Percentiles rank a stretch among this genome's conserved stretches.
Conservation (phyloP, 805 yeast species). For the Metschnikowia kunwiensis region DNA sequence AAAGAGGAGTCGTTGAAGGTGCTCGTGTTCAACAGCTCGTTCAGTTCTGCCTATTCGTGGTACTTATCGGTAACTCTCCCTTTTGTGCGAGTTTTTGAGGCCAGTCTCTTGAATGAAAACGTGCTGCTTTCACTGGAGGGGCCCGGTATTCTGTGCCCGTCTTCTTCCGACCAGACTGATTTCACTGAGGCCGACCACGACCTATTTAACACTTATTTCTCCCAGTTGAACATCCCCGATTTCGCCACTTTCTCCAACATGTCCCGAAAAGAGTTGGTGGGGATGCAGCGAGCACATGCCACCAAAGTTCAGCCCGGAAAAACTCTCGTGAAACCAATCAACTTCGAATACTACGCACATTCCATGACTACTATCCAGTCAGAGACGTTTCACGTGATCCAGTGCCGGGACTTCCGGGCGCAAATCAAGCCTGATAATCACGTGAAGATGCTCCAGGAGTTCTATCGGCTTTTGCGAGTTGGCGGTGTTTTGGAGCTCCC, state of each 20-base stretch:
- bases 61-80: conserved; percentile 35
- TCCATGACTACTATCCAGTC: conserved; percentile 26
- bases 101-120: conserved; percentile 29
- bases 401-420: conserved; percentile 34
- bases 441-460: conserved; percentile 28
- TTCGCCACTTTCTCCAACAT: conserved; percentile 8
- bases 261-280: conserved; percentile 14
- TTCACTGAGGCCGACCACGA: conserved; percentile 10
- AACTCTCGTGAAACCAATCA: conserved; percentile 12
- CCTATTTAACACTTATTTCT: conserved; percentile 10
- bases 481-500: conserved; percentile 39
- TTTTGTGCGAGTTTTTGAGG: conserved; percentile 35
- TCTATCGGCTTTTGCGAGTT: conserved; percentile 32
- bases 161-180: neutral
- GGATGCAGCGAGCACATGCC: conserved; percentile 8
- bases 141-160: neutral
- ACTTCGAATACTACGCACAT: conserved; percentile 17
- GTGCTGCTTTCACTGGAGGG: conserved; percentile 1
- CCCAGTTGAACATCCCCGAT: conserved; percentile 9
- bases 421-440: conserved; percentile 30
- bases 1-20: conserved; percentile 28
- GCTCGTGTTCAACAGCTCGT: conserved; percentile 31
- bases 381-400: conserved; percentile 35
- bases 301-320: conserved; percentile 2
- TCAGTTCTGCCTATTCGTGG: conserved; percentile 38